These are phyloP conservation scores for Micromonas pusilla DNA, from an alignment of 139 green algal genomes.

Conservation along the genomic window DNA sequence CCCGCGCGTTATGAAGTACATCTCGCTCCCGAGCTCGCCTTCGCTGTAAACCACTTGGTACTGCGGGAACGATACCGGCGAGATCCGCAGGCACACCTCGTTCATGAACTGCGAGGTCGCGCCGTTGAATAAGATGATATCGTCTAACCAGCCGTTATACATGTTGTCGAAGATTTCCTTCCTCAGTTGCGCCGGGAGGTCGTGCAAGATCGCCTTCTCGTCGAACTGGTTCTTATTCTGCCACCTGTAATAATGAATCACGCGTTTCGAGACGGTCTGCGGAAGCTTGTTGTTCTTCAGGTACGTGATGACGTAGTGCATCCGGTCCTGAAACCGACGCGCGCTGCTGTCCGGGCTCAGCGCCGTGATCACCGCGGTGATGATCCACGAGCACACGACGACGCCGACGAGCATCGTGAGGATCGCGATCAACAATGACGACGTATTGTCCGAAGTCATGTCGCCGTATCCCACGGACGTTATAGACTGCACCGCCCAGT, in stretches of 20 bases:
- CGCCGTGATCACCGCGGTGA: background rate
- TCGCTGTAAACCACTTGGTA: background rate
- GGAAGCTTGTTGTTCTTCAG: background rate
- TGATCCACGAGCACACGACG: background rate
- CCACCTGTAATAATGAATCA: background rate
- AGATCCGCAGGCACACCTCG: background rate
- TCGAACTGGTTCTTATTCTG: slow-evolving; percentile 7
- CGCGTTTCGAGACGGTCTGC: background rate
- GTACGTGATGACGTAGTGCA: background rate
- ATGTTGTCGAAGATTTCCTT: slow-evolving; percentile 3
- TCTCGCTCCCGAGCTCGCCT: background rate
- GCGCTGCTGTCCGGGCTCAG: background rate
- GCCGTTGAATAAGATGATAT: background rate
- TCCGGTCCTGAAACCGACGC: background rate
- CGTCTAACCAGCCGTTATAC: background rate
- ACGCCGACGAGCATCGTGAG: slow-evolving; percentile 19
- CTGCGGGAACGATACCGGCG: background rate
- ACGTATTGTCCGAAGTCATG: background rate
- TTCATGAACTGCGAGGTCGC: background rate
- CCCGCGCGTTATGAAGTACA: background rate
- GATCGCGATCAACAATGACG: background rate
- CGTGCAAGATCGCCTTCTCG: background rate
- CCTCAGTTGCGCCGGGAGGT: background rate
- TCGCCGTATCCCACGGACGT: slow-evolving; percentile 24
- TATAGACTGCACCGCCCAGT: slow-evolving; percentile 20